A percentile compares a stretch with the other conserved stretches of the same genome.
Evolutionary conservation across 1,139 yeast species (phyloP).

Genomic region (Hyphopichia wangnamkhiaoensis): DNA sequence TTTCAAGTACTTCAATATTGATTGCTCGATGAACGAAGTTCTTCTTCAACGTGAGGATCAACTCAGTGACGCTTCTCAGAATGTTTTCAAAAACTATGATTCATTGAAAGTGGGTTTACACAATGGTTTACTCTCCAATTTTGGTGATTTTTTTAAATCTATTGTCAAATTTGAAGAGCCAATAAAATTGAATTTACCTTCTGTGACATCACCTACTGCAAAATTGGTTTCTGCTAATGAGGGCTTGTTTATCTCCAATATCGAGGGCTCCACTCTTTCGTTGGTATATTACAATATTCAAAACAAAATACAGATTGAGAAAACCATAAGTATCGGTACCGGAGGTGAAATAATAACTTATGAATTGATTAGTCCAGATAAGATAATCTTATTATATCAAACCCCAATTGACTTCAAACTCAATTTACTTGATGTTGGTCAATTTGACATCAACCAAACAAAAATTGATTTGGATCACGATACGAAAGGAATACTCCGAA

Average conservation of each 20-base stretch:
- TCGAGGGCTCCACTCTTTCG: not conserved
- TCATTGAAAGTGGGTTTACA: constrained; percentile 5
- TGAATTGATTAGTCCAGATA: constrained; percentile 14
- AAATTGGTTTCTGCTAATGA: constrained; percentile 1
- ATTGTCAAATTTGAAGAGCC: constrained; percentile 9
- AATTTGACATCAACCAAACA: constrained; percentile 3
- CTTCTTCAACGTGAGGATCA: constrained; percentile 7
- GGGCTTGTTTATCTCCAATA: not conserved
- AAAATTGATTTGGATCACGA: constrained; percentile 7
- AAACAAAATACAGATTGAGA: constrained; percentile 1
- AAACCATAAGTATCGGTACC: constrained; percentile 1
- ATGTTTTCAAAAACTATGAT: constrained; percentile 9
- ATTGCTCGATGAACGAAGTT: constrained; percentile 17
- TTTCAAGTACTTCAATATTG: constrained; percentile 24
- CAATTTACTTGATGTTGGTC: constrained; percentile 5
- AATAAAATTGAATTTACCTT: constrained; percentile 4
- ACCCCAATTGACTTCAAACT: constrained; percentile 12
- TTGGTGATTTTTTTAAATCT: constrained; percentile 13
- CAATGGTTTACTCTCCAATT: not conserved
- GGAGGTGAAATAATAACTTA: constrained; percentile 9
- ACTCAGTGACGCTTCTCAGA: not conserved
- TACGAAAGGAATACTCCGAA: constrained; percentile 4
- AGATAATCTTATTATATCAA: constrained; percentile 14
- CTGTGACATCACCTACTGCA: constrained; percentile 1
- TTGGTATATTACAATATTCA: not conserved